Conservation (phyloP, 768 basidiomycete genomes). For the Phlebiopsis gigantea region DNA sequence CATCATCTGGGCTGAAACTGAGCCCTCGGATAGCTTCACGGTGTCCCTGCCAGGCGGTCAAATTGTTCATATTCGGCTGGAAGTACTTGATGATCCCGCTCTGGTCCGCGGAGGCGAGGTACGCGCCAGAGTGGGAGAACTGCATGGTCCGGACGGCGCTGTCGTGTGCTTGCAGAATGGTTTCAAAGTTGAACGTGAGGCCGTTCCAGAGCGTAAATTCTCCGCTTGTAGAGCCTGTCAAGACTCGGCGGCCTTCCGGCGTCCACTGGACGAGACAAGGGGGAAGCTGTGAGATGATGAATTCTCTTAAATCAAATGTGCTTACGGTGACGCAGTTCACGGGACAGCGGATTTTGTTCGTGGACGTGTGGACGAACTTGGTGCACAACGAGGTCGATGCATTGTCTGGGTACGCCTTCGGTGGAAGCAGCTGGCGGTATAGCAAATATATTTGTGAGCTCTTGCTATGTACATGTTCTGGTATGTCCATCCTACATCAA, state of each 20-base stretch:
- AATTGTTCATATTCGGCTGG: slow-evolving; percentile 98
- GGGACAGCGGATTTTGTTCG: slow-evolving; percentile 97
- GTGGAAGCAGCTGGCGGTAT: slow-evolving; percentile 75
- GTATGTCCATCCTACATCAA: slow-evolving; percentile 59
- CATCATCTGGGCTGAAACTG: slow-evolving; percentile 89
- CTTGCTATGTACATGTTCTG: slow-evolving; percentile 14
- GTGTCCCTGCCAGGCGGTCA: slow-evolving; percentile 93
- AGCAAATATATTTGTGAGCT: slow-evolving; percentile 20
- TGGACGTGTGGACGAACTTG: slow-evolving; percentile 96
- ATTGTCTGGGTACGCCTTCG: slow-evolving; percentile 88
- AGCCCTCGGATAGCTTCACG: slow-evolving; percentile 92
- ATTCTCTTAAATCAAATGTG: no score
- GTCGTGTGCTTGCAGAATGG: slow-evolving; percentile 98
- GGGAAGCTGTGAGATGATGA: background rate
- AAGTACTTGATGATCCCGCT: slow-evolving; percentile 97
- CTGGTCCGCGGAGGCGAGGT: slow-evolving; percentile 90
- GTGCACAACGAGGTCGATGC: slow-evolving; percentile 92
- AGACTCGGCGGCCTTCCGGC: slow-evolving; percentile 86
- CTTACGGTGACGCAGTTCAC: slow-evolving; percentile 92
- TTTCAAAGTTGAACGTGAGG: slow-evolving; percentile 98
- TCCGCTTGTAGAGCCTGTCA: slow-evolving; percentile 94
- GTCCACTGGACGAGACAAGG: slow-evolving; percentile 69
- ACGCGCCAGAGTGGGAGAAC: slow-evolving; percentile 92
- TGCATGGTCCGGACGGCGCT: slow-evolving; percentile 84
- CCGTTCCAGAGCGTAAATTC: slow-evolving; percentile 99